Conservation (phyloP, 2,329 filamentous ascomycete genomes). For the Ceratocystis alfenasii region DNA sequence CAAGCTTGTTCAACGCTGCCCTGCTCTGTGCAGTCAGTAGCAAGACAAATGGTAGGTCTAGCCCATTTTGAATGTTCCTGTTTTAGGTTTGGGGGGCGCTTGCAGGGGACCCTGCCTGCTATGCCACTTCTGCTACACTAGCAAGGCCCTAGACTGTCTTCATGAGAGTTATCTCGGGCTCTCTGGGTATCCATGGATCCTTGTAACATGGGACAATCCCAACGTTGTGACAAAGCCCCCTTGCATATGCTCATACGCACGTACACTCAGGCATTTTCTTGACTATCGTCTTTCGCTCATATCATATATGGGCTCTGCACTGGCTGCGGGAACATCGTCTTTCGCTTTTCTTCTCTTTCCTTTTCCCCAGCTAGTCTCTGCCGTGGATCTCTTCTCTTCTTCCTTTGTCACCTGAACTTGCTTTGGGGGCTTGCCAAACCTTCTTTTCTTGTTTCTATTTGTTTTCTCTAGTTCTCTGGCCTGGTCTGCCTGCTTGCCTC, state of each 20-base stretch:
- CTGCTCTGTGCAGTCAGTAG: background rate
- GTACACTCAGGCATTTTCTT: too few relatives aligned
- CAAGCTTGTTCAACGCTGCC: constrained; percentile 5
- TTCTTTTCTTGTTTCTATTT: background rate
- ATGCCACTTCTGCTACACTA: background rate
- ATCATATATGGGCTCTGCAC: background rate
- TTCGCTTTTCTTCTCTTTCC: background rate
- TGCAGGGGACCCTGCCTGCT: background rate
- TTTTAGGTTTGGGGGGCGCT: background rate
- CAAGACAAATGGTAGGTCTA: background rate
- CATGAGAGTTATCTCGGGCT: background rate
- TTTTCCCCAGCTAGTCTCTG: background rate
- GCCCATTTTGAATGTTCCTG: background rate
- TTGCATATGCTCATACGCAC: background rate
- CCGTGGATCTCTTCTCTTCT: constrained; percentile 1
- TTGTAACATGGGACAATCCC: constrained; percentile 6
- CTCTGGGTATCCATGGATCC: background rate
- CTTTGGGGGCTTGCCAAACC: background rate
- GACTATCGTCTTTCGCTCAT: background rate
- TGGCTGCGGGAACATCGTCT: background rate
- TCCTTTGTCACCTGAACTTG: background rate
- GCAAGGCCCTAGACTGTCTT: background rate
- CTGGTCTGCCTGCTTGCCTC: constrained; percentile 9
- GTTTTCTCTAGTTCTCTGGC: constrained; percentile 3
- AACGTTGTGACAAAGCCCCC: background rate